These are phyloP conservation scores for Fragilaria radians DNA, from an alignment of 108 stramenopile genomes.

Conservation along the genomic window DNA sequence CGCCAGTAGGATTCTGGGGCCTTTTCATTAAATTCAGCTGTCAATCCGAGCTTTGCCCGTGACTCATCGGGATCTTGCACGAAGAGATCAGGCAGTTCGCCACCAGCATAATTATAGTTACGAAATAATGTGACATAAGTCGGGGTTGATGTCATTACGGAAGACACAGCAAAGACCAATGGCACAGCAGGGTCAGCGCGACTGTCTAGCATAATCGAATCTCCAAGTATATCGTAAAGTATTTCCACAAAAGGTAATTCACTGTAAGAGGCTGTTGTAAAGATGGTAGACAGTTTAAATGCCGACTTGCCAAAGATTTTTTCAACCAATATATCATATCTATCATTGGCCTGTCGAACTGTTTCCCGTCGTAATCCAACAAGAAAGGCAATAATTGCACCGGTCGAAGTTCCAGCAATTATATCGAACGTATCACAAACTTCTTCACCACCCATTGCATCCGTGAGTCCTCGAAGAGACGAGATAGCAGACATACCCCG, in stretches of 20 bases:
- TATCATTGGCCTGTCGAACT: constrained; percentile 47
- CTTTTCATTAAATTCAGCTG: constrained; percentile 36
- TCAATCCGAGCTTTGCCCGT: constrained; percentile 48
- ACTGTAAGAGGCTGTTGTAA: constrained; percentile 80
- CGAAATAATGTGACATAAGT: constrained; percentile 69
- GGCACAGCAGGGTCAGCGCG: constrained; percentile 67
- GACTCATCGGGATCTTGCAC: constrained; percentile 58
- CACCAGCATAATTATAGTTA: constrained; percentile 81
- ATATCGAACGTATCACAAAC: constrained; percentile 79
- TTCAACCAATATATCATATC: constrained; percentile 69
- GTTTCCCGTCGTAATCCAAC: constrained; percentile 68
- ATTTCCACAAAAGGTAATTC: constrained; percentile 76
- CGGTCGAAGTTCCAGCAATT: constrained; percentile 78
- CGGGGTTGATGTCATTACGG: constrained; percentile 74
- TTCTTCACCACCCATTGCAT: constrained; percentile 60
- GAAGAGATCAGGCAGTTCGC: constrained; percentile 72
- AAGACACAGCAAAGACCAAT: constrained; percentile 55
- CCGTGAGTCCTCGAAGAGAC: constrained; percentile 44
- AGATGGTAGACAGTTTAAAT: constrained; percentile 42
- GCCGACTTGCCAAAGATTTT: constrained; percentile 76
- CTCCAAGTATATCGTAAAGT: constrained; percentile 56
- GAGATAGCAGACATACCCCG: constrained; percentile 77
- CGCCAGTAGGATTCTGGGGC: constrained; percentile 11
- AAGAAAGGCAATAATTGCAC: constrained; percentile 75
- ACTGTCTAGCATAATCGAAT: constrained; percentile 72